Base-by-base conservation (phyloP, 306 rosid species). In the Echinosophora koreensis region DNA sequence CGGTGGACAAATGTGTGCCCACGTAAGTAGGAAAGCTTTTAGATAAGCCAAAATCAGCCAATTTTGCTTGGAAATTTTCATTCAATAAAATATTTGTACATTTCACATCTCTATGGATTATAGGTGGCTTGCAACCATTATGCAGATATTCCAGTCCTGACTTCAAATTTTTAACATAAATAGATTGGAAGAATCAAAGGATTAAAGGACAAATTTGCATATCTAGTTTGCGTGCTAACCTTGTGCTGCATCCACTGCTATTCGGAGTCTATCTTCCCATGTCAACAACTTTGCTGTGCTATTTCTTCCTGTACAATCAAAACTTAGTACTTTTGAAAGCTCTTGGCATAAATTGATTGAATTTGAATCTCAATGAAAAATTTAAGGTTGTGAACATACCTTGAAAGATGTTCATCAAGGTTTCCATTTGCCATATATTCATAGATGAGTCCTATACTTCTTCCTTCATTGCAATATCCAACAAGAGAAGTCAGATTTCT, bases 81-180 rank as follows among this genome's bases (percentile, higher is more conserved):
- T 42, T 62, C 15, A 81, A 37, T 32, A 81, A 78, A 50, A 87
- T 79, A 63, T 87, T 87, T 13, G 82, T 10, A 12, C 79, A 10
- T 69, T 87, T 87, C 16, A 84, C 84, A 60, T 84, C 88, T 66
- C 85, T 81, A 32, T 87, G 90, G 3, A 58, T 10, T 44, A 74
- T 72, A 3, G 50, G 80, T 35, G 79, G 84, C 56, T 38, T 83
- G 46, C 86, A 83, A 58, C 88, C 88, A 14, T 73, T 8, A 7
- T 86, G 90, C 52, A 86, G 66, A 80, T 87, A 84, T 44, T 87
- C 90, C 39, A 87, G 16, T 30, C 90, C 87, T 86, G 61, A 17
- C 58, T 14, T 62, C 7, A 41, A 41, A 8, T 7, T 50, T 42
- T 4, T 12, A 1, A 5, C 41, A 60, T 74, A 8, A 32, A 30